Conservation (phyloP, 768 basidiomycete species). For the Naganishia friedmannii region DNA sequence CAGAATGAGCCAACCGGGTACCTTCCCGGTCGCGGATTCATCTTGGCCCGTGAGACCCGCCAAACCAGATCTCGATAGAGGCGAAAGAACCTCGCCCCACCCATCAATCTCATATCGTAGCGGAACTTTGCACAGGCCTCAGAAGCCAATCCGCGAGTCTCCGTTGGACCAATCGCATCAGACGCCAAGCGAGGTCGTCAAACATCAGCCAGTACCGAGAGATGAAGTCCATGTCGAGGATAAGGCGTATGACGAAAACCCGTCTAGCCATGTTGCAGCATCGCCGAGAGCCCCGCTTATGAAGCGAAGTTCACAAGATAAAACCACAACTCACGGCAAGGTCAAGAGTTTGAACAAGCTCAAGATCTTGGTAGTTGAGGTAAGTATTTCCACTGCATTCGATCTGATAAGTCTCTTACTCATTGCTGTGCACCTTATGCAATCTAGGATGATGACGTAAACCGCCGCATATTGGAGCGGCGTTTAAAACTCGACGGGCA, state of each 20-base stretch:
- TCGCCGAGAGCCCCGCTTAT: not conserved
- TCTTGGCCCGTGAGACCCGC: constrained; percentile 44
- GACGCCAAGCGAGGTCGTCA: not conserved
- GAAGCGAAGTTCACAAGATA: constrained; percentile 1
- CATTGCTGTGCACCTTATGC: not conserved
- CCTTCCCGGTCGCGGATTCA: constrained; percentile 46
- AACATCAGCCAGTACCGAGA: not conserved
- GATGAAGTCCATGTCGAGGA: constrained; percentile 8
- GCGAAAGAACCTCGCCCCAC: constrained; percentile 20
- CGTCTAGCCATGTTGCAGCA: not conserved
- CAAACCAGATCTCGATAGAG: constrained; percentile 36
- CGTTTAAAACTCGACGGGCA: constrained; percentile 67
- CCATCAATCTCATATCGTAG: not conserved
- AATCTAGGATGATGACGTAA: constrained; percentile 67
- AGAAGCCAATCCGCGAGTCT: not conserved
- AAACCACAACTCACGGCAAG: not conserved
- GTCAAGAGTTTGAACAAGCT: constrained; percentile 34
- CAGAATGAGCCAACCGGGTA: constrained; percentile 43
- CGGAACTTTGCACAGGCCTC: no score
- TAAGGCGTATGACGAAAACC: not conserved
- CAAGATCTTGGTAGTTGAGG: constrained; percentile 68
- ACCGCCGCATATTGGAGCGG: constrained; percentile 68
- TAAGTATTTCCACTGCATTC: constrained; percentile 41
- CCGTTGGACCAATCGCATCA: not conserved
- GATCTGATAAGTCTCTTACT: constrained; percentile 13